Evolutionary conservation across 2,329 filamentous ascomycete species (phyloP), one percentile per base, ranked within the genome.

Genomic region (Arthroderma sp.): DNA sequence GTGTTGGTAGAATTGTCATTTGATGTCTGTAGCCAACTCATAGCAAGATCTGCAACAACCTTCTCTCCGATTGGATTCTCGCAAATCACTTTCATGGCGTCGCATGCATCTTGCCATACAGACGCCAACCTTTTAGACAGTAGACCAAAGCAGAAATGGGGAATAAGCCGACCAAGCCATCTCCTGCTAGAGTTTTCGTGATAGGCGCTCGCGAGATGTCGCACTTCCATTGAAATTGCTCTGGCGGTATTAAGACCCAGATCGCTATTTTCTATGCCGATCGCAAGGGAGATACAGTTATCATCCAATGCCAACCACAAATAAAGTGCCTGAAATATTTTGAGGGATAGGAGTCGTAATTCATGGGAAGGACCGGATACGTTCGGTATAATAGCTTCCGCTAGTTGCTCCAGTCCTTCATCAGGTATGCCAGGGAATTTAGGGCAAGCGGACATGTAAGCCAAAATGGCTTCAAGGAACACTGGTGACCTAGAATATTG

Each of bases 121-220:
- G 86, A 86, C 0, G 87, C 77, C 51, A 95, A 72, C 53, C 83
- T 85, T 40, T 94, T 79, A 0, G 88, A 91, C 48, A 96, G 73
- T 63, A 95, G 75, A 40, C 91, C 91, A 54, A 95, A 94, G 54
- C 86, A 80, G 56, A 88, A 96, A 0, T 77, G 73, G 0, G 88
- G 84, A 29, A 96, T 74, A 5, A 86, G 78, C 54, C 75, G 73
- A 47, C 75, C 71, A 51, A 93, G 66, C 77, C 81, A 84, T 1
- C 75, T 75, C 33, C 75, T 71, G 2, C 74, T 66, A 36, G 70
- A 67, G 6, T 81, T 58, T 27, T 74, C 69, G 4, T 73, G 64
- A 58, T 91, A 94, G 15, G 71, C 60, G 10, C 72, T 65, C 2
- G 73, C 81, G 37, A 95, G 72, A 55, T 85, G 87, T 39, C 89